Base-by-base conservation (phyloP, 129 eudicot species). In the Escallonia herrerae region DNA sequence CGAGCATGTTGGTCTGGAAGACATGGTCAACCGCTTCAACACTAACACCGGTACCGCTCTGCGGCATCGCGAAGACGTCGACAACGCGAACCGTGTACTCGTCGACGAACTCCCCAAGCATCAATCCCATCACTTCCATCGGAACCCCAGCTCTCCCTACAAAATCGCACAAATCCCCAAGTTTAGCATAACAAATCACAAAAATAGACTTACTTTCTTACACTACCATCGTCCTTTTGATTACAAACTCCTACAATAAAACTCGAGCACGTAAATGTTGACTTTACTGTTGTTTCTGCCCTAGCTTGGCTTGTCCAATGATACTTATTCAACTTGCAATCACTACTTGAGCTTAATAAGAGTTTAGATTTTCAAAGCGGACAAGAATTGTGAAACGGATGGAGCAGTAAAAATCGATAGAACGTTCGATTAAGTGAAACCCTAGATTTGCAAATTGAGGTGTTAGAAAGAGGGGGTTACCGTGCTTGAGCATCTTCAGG, bases 21-120 rank as follows among this genome's bases (percentile, higher is more conserved):
- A 91, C 97, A 81, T 87, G 97, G 70, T 91, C 97, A 15, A 91
- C 97, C 44, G 97, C 97, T 74, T 87, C 97, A 60, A 91, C 97
- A 76, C 95, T 87, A 56, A 91, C 97, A 15, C 97, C 97, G 56
- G 97, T 91, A 56, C 97, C 97, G 79, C 97, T 91, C 80, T 91
- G 97, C 0, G 97, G 97, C 97, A 91, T 91, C 41, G 97, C 97
- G 51, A 91, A 91, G 43, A 91, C 97, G 65, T 91, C 96, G 7
- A 91, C 97, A 51, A 87, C 96, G 11, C 96, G 83, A 67, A 91
- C 97, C 2, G 97, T 91, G 70, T 91, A 91, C 69, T 91, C 97
- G 68, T 91, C 97, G n/a, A 91, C 96, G 58, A 91, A 91, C 58
- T 91, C 96, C 60, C 97, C 97, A n/a, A 91, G 79, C 97, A 91